Evolutionary conservation across 805 yeast genomes (phyloP), one percentile per base, ranked within the genome.

Genomic region (Yarrowia phangngaensis): DNA sequence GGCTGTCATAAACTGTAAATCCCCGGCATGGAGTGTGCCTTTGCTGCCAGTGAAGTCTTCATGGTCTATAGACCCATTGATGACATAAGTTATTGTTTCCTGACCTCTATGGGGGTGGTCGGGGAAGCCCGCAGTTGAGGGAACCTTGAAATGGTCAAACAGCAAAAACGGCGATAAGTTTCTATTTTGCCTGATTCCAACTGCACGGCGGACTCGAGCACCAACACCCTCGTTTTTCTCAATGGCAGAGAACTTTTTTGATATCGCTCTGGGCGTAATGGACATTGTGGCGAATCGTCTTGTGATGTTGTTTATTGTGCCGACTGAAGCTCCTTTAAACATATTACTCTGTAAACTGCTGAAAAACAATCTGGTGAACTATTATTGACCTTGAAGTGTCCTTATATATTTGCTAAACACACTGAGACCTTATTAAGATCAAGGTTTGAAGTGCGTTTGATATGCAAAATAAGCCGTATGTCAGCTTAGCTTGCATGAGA

Each of bases 1-100:
- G 6, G 95, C 95, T 30, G 95, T 86, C 95, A 86, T 86, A 64
- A 86, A 85, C 65, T 86, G 95, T 55, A 86, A 69, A 63, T 85
- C 95, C 50, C 95, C 95, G 8, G 86, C 77, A 53, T 76, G 72
- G 47, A 86, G 66, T 19, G 85, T 71, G 49, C 95, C 95, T 41
- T 73, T 71, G 9, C 81, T 70, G 1, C 95, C 95, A 3, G 92
- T 83, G 66, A 86, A 85, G 63, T 86, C 95, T 60, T 82, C 88
- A 62, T 83, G 92, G 4, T 84, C 83, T 64, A 82, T 65, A 55
- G 72, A 75, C 31, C 89, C 89, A 47, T 75, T 69, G 52, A 76
- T 64, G 50, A 82, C 65, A 54, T 79, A 72, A 2, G 89, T 81
- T 51, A 83, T 74, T 15, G 90, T 83, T 60, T 82, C 87, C 61